Evolutionary conservation across 176 grass and related monocot genomes (phyloP).

Genomic region (Aegilops tauschii): DNA sequence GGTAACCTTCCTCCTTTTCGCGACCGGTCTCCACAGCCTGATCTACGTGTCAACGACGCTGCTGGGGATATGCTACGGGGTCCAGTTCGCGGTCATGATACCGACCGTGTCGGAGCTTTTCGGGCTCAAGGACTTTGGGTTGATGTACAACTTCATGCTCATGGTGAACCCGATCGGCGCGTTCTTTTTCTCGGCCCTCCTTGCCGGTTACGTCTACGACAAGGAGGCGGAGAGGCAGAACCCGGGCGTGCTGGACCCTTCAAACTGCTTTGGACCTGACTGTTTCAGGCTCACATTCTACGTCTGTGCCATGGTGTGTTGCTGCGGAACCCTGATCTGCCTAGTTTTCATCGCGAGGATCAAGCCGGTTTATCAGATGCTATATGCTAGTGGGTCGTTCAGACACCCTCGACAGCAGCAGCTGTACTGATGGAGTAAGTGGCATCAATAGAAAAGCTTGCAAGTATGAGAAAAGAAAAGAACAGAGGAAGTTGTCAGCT

Average conservation of each 20-base stretch:
- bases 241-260: slow-evolving; percentile 38
- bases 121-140: slow-evolving; percentile 75
- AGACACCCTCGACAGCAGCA: slow-evolving; percentile 67
- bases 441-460: not conserved
- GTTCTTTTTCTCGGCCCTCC: slow-evolving; percentile 79
- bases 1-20: slow-evolving; percentile 75
- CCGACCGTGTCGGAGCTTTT: slow-evolving; percentile 87
- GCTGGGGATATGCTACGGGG: slow-evolving; percentile 79
- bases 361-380: slow-evolving; percentile 83
- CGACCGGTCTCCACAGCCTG: slow-evolving; percentile 57
- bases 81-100: slow-evolving; percentile 89
- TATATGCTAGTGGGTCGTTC: slow-evolving; percentile 75
- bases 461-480: not conserved
- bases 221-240: slow-evolving; percentile 70
- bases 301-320: slow-evolving; percentile 59
- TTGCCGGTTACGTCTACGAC: slow-evolving; percentile 89
- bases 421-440: slow-evolving; percentile 44
- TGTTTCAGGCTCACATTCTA: slow-evolving; percentile 85
- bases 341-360: slow-evolving; percentile 69
- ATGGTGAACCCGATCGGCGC: slow-evolving; percentile 86
- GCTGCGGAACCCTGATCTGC: slow-evolving; percentile 60
- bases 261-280: slow-evolving; percentile 67
- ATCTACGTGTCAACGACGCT: slow-evolving; percentile 69
- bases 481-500: not conserved
- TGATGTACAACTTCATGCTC: slow-evolving; percentile 97